Evolutionary conservation across 805 yeast species (phyloP).

Genomic region (Metschnikowia santaceciliae): DNA sequence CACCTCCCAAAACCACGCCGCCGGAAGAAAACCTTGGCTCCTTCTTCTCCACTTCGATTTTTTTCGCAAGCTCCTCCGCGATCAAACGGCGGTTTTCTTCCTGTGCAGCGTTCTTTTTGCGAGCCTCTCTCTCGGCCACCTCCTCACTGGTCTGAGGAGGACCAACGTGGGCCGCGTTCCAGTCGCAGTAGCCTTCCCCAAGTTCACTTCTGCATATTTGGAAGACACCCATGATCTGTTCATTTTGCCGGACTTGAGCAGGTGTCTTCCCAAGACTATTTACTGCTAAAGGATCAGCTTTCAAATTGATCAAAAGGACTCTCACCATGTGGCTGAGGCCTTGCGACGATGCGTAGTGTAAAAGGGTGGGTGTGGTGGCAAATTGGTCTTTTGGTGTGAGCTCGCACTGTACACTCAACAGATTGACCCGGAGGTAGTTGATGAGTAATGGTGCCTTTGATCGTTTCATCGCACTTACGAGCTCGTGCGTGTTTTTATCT

Average conservation of each 20-base stretch:
- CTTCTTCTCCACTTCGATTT: conserved; percentile 36
- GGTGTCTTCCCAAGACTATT: conserved; percentile 62
- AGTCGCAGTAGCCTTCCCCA: conserved; percentile 68
- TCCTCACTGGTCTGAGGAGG: conserved; percentile 55
- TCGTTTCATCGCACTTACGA: conserved; percentile 58
- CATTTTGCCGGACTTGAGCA: conserved; percentile 56
- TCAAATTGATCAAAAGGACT: conserved; percentile 55
- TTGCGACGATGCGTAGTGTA: conserved; percentile 73
- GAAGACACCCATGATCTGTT: conserved; percentile 49
- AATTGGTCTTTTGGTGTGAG: conserved; percentile 56
- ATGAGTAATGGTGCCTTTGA: conserved; percentile 74
- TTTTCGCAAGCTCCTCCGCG: conserved; percentile 41
- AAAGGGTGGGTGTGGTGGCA: conserved; percentile 59
- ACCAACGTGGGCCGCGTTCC: conserved; percentile 67
- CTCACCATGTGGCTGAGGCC: conserved; percentile 66
- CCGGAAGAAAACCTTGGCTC: conserved; percentile 28
- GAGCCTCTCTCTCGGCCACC: conserved; percentile 40
- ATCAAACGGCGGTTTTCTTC: conserved; percentile 38
- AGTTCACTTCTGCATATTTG: conserved; percentile 62
- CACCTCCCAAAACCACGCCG: conserved; percentile 33
- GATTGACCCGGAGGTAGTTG: conserved; percentile 55
- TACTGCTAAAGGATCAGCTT: conserved; percentile 62
- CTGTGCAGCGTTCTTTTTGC: conserved; percentile 32
- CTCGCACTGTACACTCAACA: conserved; percentile 47
- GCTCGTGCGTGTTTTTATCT: conserved; percentile 54